Evolutionary conservation across 768 basidiomycete genomes (phyloP).

Genomic region (Phlegmacium glaucopus): DNA sequence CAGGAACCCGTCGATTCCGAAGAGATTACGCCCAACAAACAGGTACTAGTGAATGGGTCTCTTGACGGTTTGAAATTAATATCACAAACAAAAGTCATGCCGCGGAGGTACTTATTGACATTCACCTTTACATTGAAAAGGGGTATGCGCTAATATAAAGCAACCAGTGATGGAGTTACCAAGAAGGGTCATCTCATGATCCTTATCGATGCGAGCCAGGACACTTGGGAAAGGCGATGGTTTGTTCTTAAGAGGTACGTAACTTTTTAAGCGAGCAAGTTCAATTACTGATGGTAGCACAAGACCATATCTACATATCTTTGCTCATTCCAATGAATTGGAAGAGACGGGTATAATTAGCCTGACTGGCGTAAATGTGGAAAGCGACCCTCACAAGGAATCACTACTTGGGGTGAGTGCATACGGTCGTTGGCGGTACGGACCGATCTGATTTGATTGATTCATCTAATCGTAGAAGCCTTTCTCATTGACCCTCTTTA

Average conservation of each 20-base stretch:
- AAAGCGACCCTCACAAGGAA: conserved; percentile 85
- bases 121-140: not conserved
- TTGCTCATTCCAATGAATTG: conserved; percentile 77
- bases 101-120: conserved; percentile 53
- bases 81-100: conserved; percentile 69
- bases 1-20: conserved; percentile 66
- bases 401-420: conserved; percentile 75
- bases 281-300: conserved; percentile 5
- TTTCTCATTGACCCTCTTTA: conserved; percentile 88
- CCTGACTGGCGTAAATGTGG: conserved; percentile 80
- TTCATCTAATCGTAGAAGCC: conserved; percentile 53
- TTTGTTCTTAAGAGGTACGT: conserved; percentile 81
- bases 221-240: conserved; percentile 82
- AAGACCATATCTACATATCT: conserved; percentile 92
- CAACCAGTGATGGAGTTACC: conserved; percentile 67
- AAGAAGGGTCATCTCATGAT: conserved; percentile 85
- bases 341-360: conserved; percentile 85
- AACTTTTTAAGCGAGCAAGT: conserved; percentile 4
- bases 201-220: conserved; percentile 74
- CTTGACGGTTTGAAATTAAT: conserved; percentile 63
- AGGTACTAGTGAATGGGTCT: conserved; percentile 30
- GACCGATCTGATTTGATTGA: conserved; percentile 1
- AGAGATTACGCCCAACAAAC: conserved; percentile 34
- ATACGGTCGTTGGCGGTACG: not conserved
- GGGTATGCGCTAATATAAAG: conserved; percentile 1